Evolutionary conservation across 345 rosid species (phyloP).

Genomic region (Salix koriyanagi): DNA sequence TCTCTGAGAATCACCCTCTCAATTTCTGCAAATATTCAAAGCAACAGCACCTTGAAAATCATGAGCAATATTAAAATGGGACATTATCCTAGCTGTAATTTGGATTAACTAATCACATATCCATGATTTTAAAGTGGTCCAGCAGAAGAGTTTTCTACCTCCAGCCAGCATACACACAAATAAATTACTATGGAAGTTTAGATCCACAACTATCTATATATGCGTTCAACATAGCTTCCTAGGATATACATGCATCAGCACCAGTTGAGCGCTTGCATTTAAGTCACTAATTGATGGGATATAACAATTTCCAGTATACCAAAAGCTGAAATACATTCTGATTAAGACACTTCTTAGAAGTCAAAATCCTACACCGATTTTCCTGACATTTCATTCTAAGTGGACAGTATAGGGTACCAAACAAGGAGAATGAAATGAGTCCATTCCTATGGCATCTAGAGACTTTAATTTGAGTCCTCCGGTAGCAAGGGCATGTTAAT

Average conservation of each 20-base stretch:
- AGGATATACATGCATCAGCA: neutral
- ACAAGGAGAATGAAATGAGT: neutral
- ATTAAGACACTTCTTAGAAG: neutral
- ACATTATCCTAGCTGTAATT: neutral
- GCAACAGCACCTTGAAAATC: neutral
- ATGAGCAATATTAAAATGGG: neutral
- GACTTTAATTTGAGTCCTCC: neutral
- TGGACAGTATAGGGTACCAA: neutral
- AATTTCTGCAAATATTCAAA: neutral
- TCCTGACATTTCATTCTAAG: neutral
- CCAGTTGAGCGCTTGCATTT: neutral
- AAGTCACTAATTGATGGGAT: neutral
- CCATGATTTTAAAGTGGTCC: neutral
- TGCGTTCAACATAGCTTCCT: neutral
- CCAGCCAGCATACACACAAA: neutral
- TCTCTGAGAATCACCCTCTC: neutral
- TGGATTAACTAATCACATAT: neutral
- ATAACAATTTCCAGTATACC: neutral
- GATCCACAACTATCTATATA: neutral
- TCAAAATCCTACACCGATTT: neutral
- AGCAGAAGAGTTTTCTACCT: neutral
- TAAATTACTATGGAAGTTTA: neutral
- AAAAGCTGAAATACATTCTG: neutral
- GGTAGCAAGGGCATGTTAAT: neutral
- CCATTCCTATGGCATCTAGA: neutral